Base-by-base conservation (phyloP, 148 eudicot species). In the Diospyros lotus region DNA sequence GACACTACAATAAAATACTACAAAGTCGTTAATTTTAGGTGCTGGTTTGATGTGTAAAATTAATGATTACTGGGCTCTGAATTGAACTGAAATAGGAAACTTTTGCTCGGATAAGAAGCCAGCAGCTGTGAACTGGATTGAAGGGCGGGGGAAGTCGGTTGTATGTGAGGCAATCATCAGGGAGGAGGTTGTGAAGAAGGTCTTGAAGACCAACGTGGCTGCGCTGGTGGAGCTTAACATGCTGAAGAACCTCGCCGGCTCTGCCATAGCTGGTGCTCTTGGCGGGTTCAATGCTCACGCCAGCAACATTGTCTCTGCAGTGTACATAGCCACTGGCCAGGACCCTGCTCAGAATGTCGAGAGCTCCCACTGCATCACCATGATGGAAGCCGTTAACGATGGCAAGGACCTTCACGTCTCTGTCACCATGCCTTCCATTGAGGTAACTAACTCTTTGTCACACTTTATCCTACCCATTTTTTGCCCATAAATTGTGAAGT, bases 361-460 rank as follows among this genome's bases (percentile, higher is more conserved):
- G 80, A 84, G 87, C 61, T 84, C 87, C 51, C 87, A 84, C 59
- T 84, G 87, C 68, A 84, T 84, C 55, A 84, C 87, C 64, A 81
- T 84, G 87, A 78, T 84, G 87, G 87, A 84, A 61, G 78, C 84
- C 39, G 69, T 84, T 17, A 84, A 84, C 18, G 81, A 68, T 12
- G 87, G 87, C 77, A 79, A 82, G 72, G 87, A 84, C 66, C 87
- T 84, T 66, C 87, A 84, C 44, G 64, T 84, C 73, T 84, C 87
- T 10, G 87, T 84, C 71, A 79, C 87, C 63, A 84, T 84, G 87
- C 87, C 87, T 67, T 84, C 85, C 74, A 84, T 84, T 73, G 87
- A 84, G 87, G 84, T 84, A 84, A 40, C 43, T 59, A 53, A 42
- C 17, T 50, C 11, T 39, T 9, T 41, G 9, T 28, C 28, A 28